Conservation (phyloP, 768 basidiomycete genomes). For the Solioccasus polychromus region DNA sequence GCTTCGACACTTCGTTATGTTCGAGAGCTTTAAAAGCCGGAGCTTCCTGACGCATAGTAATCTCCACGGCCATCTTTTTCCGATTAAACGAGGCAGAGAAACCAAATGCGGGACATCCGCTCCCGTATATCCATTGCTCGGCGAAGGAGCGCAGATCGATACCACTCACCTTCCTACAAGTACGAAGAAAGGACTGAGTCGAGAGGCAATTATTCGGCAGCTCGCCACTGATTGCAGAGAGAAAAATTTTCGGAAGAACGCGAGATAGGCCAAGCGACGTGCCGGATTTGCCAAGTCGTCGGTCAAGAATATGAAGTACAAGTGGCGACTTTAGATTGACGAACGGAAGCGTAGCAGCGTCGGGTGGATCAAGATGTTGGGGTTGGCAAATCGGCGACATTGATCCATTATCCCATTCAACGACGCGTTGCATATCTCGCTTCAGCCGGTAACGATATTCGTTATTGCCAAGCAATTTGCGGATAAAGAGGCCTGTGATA, state of each 20-base stretch:
- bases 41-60: constrained; percentile 87
- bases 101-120: constrained; percentile 89
- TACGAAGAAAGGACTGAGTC: constrained; percentile 86
- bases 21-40: constrained; percentile 69
- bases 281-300: constrained; percentile 90
- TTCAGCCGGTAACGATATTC: constrained; percentile 94
- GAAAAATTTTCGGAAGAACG: constrained; percentile 91
- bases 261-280: constrained; percentile 93
- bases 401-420: constrained; percentile 80
- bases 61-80: constrained; percentile 98
- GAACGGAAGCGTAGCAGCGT: constrained; percentile 74
- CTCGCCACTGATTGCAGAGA: constrained; percentile 91
- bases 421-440: constrained; percentile 93
- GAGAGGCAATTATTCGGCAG: constrained; percentile 81
- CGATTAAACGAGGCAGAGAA: constrained; percentile 92
- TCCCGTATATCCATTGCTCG: constrained; percentile 99
- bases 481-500: constrained; percentile 83
- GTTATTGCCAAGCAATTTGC: constrained; percentile 89
- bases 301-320: constrained; percentile 94
- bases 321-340: constrained; percentile 94
- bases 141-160: constrained; percentile 88
- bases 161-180: constrained; percentile 90
- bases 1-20: constrained; percentile 64
- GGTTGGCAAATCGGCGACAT: constrained; percentile 96
- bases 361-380: constrained; percentile 79